Percentiles rank a stretch among this genome's conserved stretches.
Conservation (phyloP, 2,329 filamentous ascomycete species). For the Fusarium annulatum region DNA sequence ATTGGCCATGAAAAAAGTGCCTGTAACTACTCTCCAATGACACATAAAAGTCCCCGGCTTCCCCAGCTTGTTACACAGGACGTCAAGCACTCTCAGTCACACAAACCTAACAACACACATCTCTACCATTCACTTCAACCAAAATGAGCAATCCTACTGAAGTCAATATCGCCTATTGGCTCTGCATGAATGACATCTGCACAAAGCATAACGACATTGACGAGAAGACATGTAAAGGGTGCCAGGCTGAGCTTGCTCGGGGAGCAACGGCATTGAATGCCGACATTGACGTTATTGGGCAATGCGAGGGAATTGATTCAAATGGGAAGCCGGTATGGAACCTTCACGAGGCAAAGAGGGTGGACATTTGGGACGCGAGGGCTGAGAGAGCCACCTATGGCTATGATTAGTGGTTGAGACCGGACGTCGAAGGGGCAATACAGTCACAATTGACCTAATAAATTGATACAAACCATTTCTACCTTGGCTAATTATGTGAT, state of each 20-base stretch:
- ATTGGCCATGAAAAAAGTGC: too few relatives aligned
- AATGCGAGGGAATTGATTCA: fast-evolving
- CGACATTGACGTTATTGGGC: fast-evolving
- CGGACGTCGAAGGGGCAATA: fast-evolving
- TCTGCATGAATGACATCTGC: background rate
- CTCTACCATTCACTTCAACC: too few relatives aligned
- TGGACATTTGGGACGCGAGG: background rate
- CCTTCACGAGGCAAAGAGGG: background rate
- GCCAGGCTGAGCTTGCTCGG: background rate
- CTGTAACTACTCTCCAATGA: background rate
- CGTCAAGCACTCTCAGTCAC: background rate
- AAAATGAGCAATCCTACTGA: background rate
- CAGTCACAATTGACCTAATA: fast-evolving
- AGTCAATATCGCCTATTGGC: background rate
- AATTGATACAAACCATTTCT: fast-evolving
- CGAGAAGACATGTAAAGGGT: fast-evolving
- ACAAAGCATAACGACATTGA: fast-evolving
- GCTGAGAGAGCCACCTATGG: background rate
- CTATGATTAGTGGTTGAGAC: background rate
- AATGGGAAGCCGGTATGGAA: background rate
- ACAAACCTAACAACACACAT: background rate
- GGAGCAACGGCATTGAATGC: background rate
- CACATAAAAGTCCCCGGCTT: background rate
- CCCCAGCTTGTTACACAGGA: background rate
- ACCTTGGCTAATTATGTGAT: fast-evolving